Percentiles rank a stretch among this genome's conserved stretches.
These are phyloP conservation scores for Emiliania huxleyi DNA, from an alignment of 78 protist species.

Conservation along the genomic window DNA sequence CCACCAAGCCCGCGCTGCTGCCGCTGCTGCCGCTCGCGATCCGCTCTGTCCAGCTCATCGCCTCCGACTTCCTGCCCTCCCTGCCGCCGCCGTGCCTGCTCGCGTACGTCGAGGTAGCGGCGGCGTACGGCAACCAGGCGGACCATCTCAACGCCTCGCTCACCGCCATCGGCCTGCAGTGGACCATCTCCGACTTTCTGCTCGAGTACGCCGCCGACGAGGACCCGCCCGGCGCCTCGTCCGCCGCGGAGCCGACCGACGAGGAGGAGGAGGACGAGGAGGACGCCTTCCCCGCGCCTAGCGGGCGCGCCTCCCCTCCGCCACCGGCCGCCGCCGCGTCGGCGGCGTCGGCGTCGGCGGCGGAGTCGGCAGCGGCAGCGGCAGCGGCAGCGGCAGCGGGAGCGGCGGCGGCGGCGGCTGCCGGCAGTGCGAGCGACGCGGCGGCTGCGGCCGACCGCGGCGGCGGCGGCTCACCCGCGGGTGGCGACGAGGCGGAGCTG, in stretches of 20 bases:
- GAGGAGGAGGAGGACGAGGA: neutral
- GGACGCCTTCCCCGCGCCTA: neutral
- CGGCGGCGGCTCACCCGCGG: too few species aligned
- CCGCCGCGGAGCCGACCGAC: neutral
- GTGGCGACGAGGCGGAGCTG: neutral
- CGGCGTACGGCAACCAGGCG: neutral
- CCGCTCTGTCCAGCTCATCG: neutral
- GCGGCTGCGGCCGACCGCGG: too few species aligned
- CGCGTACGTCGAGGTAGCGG: neutral
- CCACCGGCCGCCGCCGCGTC: neutral
- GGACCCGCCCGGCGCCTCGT: too few species aligned
- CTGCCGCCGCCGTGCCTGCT: neutral
- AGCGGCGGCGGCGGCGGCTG: too few species aligned
- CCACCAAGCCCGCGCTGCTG: neutral
- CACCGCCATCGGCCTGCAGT: neutral
- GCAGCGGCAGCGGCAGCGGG: too few species aligned
- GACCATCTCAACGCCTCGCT: neutral
- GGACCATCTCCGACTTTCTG: neutral
- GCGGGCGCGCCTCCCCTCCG: neutral
- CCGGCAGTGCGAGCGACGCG: too few species aligned
- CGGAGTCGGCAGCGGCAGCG: too few species aligned
- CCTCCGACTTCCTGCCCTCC: neutral
- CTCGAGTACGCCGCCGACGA: neutral
- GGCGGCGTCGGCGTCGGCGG: too few species aligned
- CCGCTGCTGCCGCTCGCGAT: neutral